phyloP scores from a whole-genome alignment of 495 filamentous ascomycete genomes.

The Aspergillus coremiiformis region DNA sequence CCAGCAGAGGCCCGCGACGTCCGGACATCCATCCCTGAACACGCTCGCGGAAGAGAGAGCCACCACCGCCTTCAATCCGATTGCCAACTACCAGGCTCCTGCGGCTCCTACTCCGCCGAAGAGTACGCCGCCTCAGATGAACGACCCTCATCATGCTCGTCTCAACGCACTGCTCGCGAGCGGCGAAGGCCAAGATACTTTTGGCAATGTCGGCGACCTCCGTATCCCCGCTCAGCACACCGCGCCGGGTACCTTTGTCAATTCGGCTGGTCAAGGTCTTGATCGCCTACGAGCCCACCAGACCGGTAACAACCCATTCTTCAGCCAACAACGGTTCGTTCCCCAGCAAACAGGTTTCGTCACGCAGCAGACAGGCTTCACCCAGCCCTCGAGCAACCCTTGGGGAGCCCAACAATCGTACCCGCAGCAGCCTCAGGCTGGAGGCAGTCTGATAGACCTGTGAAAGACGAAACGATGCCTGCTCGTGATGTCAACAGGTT shows the following conservation, averaged over 20 bases:
- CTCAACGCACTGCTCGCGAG: constrained; percentile 83
- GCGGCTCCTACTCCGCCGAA: constrained; percentile 31
- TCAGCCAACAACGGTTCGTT: constrained; percentile 51
- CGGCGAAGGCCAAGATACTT: constrained; percentile 93
- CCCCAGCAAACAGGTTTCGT: constrained; percentile 49
- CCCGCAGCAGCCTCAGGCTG: constrained; percentile 55
- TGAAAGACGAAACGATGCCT: constrained; percentile 36
- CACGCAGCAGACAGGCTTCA: constrained; percentile 39
- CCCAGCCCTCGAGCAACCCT: constrained; percentile 55
- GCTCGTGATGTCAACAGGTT: neutral
- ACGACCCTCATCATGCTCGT: constrained; percentile 71
- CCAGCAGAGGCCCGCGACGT: constrained; percentile 49
- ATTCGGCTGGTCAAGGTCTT: constrained; percentile 75
- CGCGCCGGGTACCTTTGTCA: constrained; percentile 93
- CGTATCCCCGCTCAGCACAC: constrained; percentile 97
- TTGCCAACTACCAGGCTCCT: constrained; percentile 44
- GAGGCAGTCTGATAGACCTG: constrained; percentile 87
- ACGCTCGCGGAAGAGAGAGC: constrained; percentile 65
- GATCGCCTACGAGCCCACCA: constrained; percentile 61
- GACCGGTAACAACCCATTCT: constrained; percentile 90
- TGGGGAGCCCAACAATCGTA: constrained; percentile 53
- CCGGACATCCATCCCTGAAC: constrained; percentile 57
- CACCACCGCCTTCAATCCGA: constrained; percentile 43
- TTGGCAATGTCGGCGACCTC: constrained; percentile 88
- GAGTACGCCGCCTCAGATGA: constrained; percentile 35